These are phyloP conservation scores for Cryptomeria japonica DNA, from an alignment of 75 land plant species.

Conservation along the genomic window DNA sequence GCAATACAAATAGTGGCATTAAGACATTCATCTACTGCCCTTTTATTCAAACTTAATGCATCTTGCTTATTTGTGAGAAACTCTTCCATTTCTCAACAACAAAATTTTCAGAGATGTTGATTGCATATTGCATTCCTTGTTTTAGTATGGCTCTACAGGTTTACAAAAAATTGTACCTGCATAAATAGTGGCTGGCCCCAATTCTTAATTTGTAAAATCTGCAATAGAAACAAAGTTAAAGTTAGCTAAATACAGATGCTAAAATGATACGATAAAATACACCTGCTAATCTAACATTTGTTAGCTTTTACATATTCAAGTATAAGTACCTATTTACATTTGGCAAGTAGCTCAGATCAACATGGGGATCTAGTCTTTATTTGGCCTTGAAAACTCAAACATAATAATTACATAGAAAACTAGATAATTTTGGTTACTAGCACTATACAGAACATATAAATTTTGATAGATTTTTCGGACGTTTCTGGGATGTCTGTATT, in stretches of 20 bases:
- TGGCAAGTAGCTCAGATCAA: slow-evolving; percentile 96
- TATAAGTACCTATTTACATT: slow-evolving; percentile 82
- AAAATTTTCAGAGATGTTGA: slow-evolving; percentile 9
- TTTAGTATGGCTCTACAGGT: slow-evolving; percentile 86
- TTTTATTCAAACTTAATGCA: neutral
- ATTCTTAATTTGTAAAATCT: slow-evolving; percentile 92
- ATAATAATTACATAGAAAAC: neutral
- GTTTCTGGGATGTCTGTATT: no score
- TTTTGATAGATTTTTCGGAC: no score
- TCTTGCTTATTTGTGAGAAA: neutral
- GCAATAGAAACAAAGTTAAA: slow-evolving; percentile 5
- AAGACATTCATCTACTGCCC: neutral
- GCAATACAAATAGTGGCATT: neutral
- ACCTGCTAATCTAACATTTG: no score
- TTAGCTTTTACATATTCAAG: no score
- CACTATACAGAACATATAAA: no score
- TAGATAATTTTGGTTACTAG: neutral
- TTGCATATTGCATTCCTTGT: neutral
- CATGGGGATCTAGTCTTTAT: slow-evolving; percentile 99
- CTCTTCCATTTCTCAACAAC: neutral
- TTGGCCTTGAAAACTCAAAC: slow-evolving; percentile 68
- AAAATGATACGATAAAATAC: neutral
- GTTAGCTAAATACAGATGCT: neutral
- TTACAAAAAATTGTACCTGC: slow-evolving; percentile 86
- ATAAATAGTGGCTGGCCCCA: slow-evolving; percentile 88